A percentile compares a stretch with the other conserved stretches of the same genome.
phyloP scores from a whole-genome alignment of 2,329 filamentous ascomycete genomes.

The Rhynchosporium graminicola region DNA sequence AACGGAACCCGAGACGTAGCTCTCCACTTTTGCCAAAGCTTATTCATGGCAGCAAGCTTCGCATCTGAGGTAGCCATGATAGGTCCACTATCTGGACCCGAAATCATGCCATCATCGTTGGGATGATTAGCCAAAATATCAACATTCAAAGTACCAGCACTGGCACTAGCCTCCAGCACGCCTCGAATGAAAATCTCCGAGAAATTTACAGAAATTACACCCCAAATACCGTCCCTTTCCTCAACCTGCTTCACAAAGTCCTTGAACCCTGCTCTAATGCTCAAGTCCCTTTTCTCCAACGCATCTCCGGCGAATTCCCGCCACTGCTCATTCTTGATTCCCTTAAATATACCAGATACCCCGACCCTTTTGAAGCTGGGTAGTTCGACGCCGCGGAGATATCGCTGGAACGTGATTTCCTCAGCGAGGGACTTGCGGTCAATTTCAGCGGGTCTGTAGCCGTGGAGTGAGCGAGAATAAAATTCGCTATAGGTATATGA shows the following conservation, averaged over 20 bases:
- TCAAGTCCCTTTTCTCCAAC: slow-evolving; percentile 25
- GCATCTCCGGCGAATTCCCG: slow-evolving; percentile 24
- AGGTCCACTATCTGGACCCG: slow-evolving; percentile 14
- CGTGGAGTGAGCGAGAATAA: slow-evolving; percentile 22
- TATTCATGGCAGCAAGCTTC: slow-evolving; percentile 32
- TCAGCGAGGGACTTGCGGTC: slow-evolving; percentile 25
- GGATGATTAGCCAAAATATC: slow-evolving; percentile 30
- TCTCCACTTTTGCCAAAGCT: slow-evolving; percentile 23
- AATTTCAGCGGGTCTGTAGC: slow-evolving; percentile 27
- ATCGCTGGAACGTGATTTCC: slow-evolving; percentile 30
- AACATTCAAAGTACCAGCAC: slow-evolving; percentile 6
- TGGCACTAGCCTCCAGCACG: slow-evolving; percentile 24
- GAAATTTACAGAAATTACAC: slow-evolving; percentile 37
- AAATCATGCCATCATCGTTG: slow-evolving; percentile 29
- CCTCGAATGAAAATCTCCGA: slow-evolving; percentile 32
- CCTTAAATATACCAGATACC: slow-evolving; percentile 33
- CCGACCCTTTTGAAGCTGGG: slow-evolving; percentile 35
- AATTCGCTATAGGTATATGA: slow-evolving; percentile 30
- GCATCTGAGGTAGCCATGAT: slow-evolving; percentile 32
- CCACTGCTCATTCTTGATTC: slow-evolving; percentile 27
- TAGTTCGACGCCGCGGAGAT: slow-evolving; percentile 32
- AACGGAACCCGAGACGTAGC: background rate
- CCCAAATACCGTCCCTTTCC: slow-evolving; percentile 23
- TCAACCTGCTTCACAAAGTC: slow-evolving; percentile 24
- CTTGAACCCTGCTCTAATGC: slow-evolving; percentile 29